Percentiles rank a stretch among this genome's conserved stretches.
phyloP scores from a whole-genome alignment of 2,329 filamentous ascomycete genomes.

The Berkeleyomyces basicola region DNA sequence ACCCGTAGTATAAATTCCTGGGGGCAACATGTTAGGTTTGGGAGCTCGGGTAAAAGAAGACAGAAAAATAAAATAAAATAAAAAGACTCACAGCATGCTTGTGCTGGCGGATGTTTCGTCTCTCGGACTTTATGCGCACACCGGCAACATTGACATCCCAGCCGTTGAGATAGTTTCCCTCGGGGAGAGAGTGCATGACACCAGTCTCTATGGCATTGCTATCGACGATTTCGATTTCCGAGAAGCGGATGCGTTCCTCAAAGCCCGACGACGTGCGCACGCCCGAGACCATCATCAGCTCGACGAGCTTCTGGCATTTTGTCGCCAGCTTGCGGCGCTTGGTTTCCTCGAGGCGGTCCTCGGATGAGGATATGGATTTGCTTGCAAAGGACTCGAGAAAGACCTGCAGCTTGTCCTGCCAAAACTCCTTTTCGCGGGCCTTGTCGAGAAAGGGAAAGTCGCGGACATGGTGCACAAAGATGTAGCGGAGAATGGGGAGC shows the following conservation, averaged over 20 bases:
- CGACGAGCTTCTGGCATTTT: constrained; percentile 89
- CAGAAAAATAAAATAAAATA: not conserved
- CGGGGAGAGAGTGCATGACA: constrained; percentile 68
- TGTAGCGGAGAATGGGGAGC: constrained; percentile 81
- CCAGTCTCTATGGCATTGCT: constrained; percentile 83
- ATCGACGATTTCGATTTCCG: constrained; percentile 93
- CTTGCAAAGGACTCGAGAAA: constrained; percentile 95
- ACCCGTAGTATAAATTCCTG: constrained; percentile 83
- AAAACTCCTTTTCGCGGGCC: constrained; percentile 96
- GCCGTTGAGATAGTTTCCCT: constrained; percentile 82
- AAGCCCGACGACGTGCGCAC: constrained; percentile 92
- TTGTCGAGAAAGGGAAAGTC: constrained; percentile 97
- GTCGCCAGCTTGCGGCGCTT: constrained; percentile 82
- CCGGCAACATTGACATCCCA: constrained; percentile 96
- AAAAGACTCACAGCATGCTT: constrained; percentile 59
- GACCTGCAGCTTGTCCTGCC: constrained; percentile 94
- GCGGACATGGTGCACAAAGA: constrained; percentile 94
- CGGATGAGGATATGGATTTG: constrained; percentile 92
- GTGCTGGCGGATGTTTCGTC: constrained; percentile 76
- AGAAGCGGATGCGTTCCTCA: constrained; percentile 91
- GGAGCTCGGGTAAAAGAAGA: not conserved
- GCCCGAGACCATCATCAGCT: constrained; percentile 98
- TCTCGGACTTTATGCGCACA: constrained; percentile 63
- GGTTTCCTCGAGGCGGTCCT: constrained; percentile 89
- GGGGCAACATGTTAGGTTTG: not conserved